Conservation (phyloP, 2,329 filamentous ascomycete species). For the Claviceps humidiphila region DNA sequence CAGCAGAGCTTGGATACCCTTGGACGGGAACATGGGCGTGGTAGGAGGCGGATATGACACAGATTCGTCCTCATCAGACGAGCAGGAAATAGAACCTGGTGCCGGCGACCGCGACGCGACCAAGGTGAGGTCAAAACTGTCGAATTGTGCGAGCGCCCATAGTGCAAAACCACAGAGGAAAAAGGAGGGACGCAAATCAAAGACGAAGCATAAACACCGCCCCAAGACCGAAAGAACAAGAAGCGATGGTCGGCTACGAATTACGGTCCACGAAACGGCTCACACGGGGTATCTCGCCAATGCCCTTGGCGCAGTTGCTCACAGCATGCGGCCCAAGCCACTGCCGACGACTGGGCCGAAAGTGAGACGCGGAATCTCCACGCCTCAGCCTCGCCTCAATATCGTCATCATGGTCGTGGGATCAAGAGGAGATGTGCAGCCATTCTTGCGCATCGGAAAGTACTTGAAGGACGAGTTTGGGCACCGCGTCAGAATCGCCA, state of each 20-base stretch:
- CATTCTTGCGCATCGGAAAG: constrained; percentile 63
- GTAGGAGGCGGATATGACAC: neutral
- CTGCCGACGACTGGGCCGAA: neutral
- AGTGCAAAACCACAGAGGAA: neutral
- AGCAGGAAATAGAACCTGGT: neutral
- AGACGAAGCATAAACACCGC: constrained; percentile 43
- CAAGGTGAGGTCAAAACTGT: neutral
- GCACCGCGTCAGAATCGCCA: constrained; percentile 65
- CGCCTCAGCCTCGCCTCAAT: constrained; percentile 44
- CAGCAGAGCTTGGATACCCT: constrained; percentile 6
- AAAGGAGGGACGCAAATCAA: neutral
- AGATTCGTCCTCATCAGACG: constrained; percentile 3
- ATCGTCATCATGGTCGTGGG: constrained; percentile 79
- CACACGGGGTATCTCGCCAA: constrained; percentile 62
- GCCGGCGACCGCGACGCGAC: neutral
- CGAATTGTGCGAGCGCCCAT: neutral
- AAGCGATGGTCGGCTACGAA: constrained; percentile 56
- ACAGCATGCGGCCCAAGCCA: constrained; percentile 17
- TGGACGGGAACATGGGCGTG: neutral
- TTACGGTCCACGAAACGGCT: constrained; percentile 57
- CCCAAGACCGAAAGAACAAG: constrained; percentile 52
- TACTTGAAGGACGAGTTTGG: constrained; percentile 57
- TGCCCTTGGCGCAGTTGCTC: constrained; percentile 51
- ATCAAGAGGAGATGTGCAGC: constrained; percentile 66
- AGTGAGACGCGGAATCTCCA: constrained; percentile 17